Percentiles rank a stretch among this genome's conserved stretches.
Evolutionary conservation across 768 basidiomycete genomes (phyloP).

Genomic region (Tylopilus subfusipes): DNA sequence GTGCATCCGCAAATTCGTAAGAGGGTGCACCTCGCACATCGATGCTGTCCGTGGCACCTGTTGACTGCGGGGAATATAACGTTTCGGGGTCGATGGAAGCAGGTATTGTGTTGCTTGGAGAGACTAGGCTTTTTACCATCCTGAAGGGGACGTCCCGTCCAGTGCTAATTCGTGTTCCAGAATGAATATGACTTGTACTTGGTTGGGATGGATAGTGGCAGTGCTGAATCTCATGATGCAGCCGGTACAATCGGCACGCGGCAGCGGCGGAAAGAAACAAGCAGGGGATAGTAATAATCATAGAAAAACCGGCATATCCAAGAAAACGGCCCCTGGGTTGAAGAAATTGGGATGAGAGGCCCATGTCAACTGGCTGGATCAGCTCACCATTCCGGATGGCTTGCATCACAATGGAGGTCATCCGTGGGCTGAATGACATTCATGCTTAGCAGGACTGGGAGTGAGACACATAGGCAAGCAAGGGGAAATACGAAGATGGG

Average conservation of each 20-base stretch:
- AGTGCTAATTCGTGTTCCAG: background rate
- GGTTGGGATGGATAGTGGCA: background rate
- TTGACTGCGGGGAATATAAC: background rate
- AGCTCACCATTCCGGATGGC: slow-evolving; percentile 54
- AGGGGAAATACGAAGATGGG: slow-evolving; percentile 49
- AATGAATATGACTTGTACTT: background rate
- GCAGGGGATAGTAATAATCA: slow-evolving; percentile 50
- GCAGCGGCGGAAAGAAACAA: slow-evolving; percentile 41
- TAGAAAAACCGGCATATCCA: slow-evolving; percentile 58
- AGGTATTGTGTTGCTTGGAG: slow-evolving; percentile 22
- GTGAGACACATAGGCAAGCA: slow-evolving; percentile 40
- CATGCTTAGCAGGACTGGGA: slow-evolving; percentile 41
- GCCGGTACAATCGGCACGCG: slow-evolving; percentile 11
- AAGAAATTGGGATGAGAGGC: slow-evolving; percentile 1
- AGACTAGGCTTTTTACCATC: slow-evolving; percentile 14
- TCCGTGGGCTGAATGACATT: slow-evolving; percentile 46
- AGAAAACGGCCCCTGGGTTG: slow-evolving; percentile 55
- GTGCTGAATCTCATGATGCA: slow-evolving; percentile 23
- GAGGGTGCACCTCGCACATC: background rate
- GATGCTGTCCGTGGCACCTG: background rate
- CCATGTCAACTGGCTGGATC: background rate
- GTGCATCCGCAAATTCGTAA: background rate
- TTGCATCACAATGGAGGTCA: slow-evolving; percentile 58
- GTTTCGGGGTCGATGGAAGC: slow-evolving; percentile 3
- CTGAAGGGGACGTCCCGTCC: background rate